These are phyloP conservation scores for Aciculosporium take DNA, from an alignment of 2,329 filamentous ascomycete species.

Conservation along the genomic window DNA sequence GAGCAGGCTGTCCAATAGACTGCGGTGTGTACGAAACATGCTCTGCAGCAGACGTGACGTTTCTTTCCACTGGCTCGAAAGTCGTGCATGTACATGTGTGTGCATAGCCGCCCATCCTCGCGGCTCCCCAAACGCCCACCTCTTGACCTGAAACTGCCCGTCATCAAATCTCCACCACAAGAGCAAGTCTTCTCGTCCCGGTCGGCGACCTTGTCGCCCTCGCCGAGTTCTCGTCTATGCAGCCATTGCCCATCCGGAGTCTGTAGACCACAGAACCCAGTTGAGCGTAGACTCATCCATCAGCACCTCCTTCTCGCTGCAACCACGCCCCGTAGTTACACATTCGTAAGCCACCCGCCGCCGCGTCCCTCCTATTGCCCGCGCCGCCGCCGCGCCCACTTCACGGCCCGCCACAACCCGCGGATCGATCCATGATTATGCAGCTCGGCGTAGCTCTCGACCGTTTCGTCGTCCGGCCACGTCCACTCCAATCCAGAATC, in stretches of 20 bases:
- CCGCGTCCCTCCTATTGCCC: conserved; percentile 1
- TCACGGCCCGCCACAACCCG: conserved; percentile 14
- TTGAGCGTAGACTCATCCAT: no score
- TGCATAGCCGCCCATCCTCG: neutral
- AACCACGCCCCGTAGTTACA: neutral
- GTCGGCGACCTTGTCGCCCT: neutral
- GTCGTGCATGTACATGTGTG: neutral
- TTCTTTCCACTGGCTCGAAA: no score
- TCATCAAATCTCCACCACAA: neutral
- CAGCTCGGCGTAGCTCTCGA: conserved; percentile 19
- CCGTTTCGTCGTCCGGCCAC: conserved; percentile 26
- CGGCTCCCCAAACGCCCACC: neutral
- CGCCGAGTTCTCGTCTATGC: neutral
- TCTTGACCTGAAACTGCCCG: neutral
- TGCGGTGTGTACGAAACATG: no score
- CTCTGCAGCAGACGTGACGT: no score
- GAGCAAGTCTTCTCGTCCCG: neutral
- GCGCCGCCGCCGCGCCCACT: conserved; percentile 9
- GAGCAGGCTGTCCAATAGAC: no score
- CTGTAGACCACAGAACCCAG: no score
- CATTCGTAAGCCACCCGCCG: neutral
- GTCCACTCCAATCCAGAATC: conserved; percentile 14
- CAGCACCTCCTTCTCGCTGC: neutral
- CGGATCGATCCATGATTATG: conserved; percentile 13
- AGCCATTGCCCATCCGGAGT: neutral